phyloP scores from a whole-genome alignment of 805 yeast species.

The Peterozyma toletana region DNA sequence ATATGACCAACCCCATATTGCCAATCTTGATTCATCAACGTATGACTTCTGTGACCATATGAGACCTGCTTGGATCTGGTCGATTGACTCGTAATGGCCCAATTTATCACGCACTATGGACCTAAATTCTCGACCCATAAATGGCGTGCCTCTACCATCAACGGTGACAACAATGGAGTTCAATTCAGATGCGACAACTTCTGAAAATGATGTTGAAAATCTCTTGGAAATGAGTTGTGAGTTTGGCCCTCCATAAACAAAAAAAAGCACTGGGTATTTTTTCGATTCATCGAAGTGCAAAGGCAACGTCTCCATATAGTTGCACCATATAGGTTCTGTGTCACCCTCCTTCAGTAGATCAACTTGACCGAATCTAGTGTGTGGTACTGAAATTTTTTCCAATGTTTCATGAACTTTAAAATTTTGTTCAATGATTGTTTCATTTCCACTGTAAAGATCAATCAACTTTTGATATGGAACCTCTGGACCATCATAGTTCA shows the following conservation, averaged over 20 bases:
- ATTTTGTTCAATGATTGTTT: slow-evolving; percentile 40
- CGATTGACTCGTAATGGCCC: slow-evolving; percentile 77
- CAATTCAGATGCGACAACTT: slow-evolving; percentile 68
- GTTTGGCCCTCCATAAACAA: slow-evolving; percentile 93
- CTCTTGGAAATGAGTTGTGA: slow-evolving; percentile 71
- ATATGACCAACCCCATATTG: slow-evolving; percentile 98
- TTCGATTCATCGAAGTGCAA: slow-evolving; percentile 52
- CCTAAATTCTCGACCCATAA: slow-evolving; percentile 72
- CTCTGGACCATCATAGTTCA: slow-evolving; percentile 72
- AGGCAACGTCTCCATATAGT: slow-evolving; percentile 75
- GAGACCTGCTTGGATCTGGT: slow-evolving; percentile 82
- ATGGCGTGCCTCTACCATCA: slow-evolving; percentile 97
- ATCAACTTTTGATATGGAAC: slow-evolving; percentile 75
- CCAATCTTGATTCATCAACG: slow-evolving; percentile 62
- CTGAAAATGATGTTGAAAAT: slow-evolving; percentile 58
- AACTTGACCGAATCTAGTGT: slow-evolving; percentile 42
- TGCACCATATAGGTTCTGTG: slow-evolving; percentile 40
- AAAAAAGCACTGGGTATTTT: slow-evolving; percentile 82
- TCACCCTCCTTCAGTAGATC: slow-evolving; percentile 40
- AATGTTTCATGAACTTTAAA: slow-evolving; percentile 30
- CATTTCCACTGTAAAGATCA: slow-evolving; percentile 34
- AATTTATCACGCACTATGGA: slow-evolving; percentile 73
- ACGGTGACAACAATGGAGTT: slow-evolving; percentile 87
- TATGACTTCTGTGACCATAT: slow-evolving; percentile 55
- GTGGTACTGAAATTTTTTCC: slow-evolving; percentile 48